phyloP scores from a whole-genome alignment of 371 early-diverging fungal species.

The Enterocytospora artemiae region DNA sequence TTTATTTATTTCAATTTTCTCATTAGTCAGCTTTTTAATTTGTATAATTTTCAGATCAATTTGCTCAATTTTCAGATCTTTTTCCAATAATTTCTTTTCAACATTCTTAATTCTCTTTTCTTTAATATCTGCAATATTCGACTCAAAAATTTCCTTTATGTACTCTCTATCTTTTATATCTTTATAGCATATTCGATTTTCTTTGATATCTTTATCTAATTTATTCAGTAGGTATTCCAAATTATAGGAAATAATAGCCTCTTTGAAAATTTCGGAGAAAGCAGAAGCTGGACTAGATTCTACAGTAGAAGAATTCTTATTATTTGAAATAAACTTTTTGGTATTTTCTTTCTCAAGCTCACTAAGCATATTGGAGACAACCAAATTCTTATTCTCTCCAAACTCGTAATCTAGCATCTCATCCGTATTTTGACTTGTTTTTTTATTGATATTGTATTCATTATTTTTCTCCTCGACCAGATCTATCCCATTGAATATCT shows the following conservation, averaged over 20 bases:
- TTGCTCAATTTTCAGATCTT: slow-evolving; percentile 1
- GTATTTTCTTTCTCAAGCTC: not conserved
- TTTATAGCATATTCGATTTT: slow-evolving; percentile 3
- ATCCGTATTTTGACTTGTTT: not conserved
- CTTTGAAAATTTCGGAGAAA: slow-evolving; percentile 25
- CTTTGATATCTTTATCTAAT: slow-evolving; percentile 28
- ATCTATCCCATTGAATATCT: slow-evolving; percentile 18
- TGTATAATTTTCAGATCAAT: not conserved
- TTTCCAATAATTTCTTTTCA: slow-evolving; percentile 14
- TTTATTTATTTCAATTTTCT: slow-evolving; percentile 5
- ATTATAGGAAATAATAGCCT: slow-evolving; percentile 13
- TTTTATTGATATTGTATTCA: not conserved
- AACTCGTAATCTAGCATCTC: not conserved
- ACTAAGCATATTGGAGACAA: not conserved
- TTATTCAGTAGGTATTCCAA: slow-evolving; percentile 21
- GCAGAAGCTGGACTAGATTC: slow-evolving; percentile 1
- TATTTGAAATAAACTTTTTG: not conserved
- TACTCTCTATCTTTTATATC: slow-evolving; percentile 32
- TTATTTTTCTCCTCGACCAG: not conserved
- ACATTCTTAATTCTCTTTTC: slow-evolving; percentile 7
- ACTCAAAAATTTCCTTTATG: slow-evolving; percentile 41
- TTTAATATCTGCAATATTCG: slow-evolving; percentile 27
- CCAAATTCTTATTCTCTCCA: not conserved
- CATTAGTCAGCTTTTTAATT: slow-evolving; percentile 3
- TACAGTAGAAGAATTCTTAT: not conserved